Conservation (phyloP, 331 rosid genomes). For the Quercus phellos region DNA sequence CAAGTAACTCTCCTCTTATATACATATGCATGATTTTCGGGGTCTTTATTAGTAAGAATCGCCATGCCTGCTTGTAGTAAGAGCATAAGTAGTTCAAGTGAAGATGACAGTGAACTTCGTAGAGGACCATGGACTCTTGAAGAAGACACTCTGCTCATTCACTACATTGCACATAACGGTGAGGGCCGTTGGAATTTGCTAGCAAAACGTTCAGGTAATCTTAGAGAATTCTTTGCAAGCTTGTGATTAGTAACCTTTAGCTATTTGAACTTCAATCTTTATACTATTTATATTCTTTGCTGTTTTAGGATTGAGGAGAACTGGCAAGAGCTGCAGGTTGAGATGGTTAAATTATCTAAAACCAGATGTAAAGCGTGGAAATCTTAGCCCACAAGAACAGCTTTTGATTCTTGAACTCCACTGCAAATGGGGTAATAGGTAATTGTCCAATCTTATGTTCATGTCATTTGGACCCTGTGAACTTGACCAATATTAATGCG, state of each 20-base stretch:
- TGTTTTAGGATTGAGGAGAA: conserved; percentile 54
- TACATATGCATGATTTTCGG: background rate
- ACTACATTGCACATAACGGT: conserved; percentile 45
- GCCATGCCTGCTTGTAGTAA: conserved; percentile 38
- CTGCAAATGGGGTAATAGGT: conserved; percentile 76
- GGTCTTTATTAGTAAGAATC: background rate
- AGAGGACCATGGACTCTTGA: conserved; percentile 74
- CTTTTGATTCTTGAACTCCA: conserved; percentile 65
- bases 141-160: conserved; percentile 56
- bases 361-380: conserved; percentile 71
- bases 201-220: conserved; percentile 54
- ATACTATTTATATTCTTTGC: background rate
- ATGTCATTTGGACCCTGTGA: background rate
- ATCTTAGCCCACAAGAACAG: conserved; percentile 57
- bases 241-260: background rate
- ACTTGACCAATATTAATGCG: background rate
- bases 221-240: background rate
- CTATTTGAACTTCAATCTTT: background rate
- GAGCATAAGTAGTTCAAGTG: conserved; percentile 36
- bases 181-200: conserved; percentile 77
- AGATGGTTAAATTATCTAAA: conserved; percentile 81
- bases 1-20: background rate
- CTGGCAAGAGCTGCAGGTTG: conserved; percentile 83
- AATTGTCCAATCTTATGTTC: background rate
- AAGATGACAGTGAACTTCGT: conserved; percentile 48